Percentiles rank a stretch among this genome's conserved stretches.
Conservation (phyloP, 768 basidiomycete species). For the Serendipita sp. region DNA sequence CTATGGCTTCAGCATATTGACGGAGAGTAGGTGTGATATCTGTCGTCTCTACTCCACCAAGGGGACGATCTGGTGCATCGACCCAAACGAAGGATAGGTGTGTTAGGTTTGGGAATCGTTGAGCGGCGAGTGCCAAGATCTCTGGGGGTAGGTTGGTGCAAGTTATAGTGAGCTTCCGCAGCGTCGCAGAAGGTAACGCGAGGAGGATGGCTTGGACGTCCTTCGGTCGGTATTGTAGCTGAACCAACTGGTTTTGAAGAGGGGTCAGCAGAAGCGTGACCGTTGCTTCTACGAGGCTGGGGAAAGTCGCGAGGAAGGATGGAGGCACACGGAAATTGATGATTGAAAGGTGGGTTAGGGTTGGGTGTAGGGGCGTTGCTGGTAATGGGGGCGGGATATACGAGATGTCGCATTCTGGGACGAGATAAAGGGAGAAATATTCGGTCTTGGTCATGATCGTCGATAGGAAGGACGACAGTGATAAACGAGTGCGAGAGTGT, state of each 20-base stretch:
- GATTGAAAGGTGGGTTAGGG: conserved; percentile 1
- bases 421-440: conserved; percentile 3
- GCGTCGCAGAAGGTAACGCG: conserved; percentile 1
- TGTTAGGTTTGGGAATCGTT: not conserved
- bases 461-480: conserved; percentile 2
- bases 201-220: not conserved
- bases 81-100: conserved; percentile 4
- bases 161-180: not conserved
- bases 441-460: not conserved
- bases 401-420: conserved; percentile 2
- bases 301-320: not conserved
- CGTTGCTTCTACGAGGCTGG: not conserved
- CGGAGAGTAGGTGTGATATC: not conserved
- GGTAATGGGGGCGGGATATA: not conserved
- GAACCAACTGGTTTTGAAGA: not conserved
- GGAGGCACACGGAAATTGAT: conserved; percentile 3
- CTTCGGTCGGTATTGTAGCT: not conserved
- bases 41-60: not conserved
- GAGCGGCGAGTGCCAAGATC: conserved; percentile 1
- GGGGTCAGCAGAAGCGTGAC: not conserved
- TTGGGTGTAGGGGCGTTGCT: not conserved
- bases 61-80: not conserved
- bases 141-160: conserved; percentile 5
- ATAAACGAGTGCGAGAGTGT: not conserved
- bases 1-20: conserved; percentile 1